Percentiles rank a stretch among this genome's conserved stretches.
These are phyloP conservation scores for Fraxinus xanthoxyloides DNA, from an alignment of 305 asterid species.

Conservation along the genomic window DNA sequence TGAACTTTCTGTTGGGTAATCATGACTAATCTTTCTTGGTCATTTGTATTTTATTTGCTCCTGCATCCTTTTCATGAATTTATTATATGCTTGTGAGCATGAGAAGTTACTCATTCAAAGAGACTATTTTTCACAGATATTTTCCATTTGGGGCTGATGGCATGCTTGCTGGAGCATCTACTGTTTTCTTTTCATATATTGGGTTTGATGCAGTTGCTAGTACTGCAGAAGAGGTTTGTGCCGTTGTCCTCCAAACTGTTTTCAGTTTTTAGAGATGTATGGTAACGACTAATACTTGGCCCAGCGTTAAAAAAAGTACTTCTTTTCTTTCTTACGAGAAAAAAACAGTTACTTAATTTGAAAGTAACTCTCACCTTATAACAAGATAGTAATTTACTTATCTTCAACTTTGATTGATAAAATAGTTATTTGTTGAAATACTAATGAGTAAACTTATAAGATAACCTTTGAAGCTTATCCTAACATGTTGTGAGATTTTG, in stretches of 20 bases:
- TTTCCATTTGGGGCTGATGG: slow-evolving; percentile 90
- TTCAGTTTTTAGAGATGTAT: background rate
- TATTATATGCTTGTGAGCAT: slow-evolving; percentile 2
- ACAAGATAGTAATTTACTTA: background rate
- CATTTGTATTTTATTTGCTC: background rate
- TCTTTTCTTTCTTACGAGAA: background rate
- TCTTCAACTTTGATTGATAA: background rate
- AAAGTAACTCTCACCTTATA: background rate
- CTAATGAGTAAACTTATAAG: background rate
- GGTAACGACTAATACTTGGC: background rate
- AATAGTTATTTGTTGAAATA: background rate
- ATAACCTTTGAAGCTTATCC: background rate
- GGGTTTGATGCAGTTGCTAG: slow-evolving; percentile 97
- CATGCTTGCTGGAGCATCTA: slow-evolving; percentile 96
- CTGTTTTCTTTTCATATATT: slow-evolving; percentile 85
- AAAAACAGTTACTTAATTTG: background rate
- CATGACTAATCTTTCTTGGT: slow-evolving; percentile 14
- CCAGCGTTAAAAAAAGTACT: background rate
- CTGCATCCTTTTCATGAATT: slow-evolving; percentile 9
- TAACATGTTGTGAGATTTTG: background rate
- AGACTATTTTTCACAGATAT: slow-evolving; percentile 41
- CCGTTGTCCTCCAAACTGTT: background rate
- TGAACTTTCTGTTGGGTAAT: slow-evolving; percentile 72
- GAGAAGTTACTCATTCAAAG: slow-evolving; percentile 1
- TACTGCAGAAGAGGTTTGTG: slow-evolving; percentile 89